Conservation (phyloP, 2,329 filamentous ascomycete species). For the Corniculantispora saksenae region DNA sequence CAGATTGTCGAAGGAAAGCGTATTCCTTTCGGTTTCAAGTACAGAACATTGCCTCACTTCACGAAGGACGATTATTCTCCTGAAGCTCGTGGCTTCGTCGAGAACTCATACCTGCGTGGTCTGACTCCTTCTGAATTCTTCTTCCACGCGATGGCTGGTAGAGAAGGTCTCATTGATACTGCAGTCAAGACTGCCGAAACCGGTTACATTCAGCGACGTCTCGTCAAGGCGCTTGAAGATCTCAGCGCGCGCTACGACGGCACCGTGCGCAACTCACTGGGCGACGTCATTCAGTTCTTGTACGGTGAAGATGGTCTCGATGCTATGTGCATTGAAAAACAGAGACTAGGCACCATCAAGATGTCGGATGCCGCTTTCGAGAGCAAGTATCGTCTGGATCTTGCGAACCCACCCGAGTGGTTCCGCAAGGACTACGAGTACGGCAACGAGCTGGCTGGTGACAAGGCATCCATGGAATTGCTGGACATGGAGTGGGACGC, state of each 20-base stretch:
- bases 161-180: slow-evolving; percentile 98
- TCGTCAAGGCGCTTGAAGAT: slow-evolving; percentile 97
- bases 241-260: slow-evolving; percentile 97
- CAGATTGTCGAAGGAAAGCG: slow-evolving; percentile 98
- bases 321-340: slow-evolving; percentile 89
- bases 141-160: slow-evolving; percentile 99
- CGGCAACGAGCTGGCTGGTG: slow-evolving; percentile 81
- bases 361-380: slow-evolving; percentile 78
- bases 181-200: slow-evolving; percentile 99
- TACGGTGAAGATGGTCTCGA: slow-evolving; percentile 98
- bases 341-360: slow-evolving; percentile 82
- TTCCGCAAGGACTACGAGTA: slow-evolving; percentile 67
- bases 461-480: slow-evolving; percentile 81
- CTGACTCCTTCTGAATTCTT: slow-evolving; percentile 96
- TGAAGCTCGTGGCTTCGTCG: slow-evolving; percentile 94
- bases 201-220: slow-evolving; percentile 96
- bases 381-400: slow-evolving; percentile 79
- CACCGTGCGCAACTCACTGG: slow-evolving; percentile 93
- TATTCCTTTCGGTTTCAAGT: slow-evolving; percentile 99
- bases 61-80: slow-evolving; percentile 99
- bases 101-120: slow-evolving; percentile 96
- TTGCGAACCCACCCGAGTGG: slow-evolving; percentile 59
- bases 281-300: slow-evolving; percentile 94
- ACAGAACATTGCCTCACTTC: slow-evolving; percentile 94
- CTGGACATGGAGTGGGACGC: slow-evolving; percentile 88